These are phyloP conservation scores for Cryptococcus sp. DNA, from an alignment of 1,284 basidiomycete genomes.

Conservation along the genomic window DNA sequence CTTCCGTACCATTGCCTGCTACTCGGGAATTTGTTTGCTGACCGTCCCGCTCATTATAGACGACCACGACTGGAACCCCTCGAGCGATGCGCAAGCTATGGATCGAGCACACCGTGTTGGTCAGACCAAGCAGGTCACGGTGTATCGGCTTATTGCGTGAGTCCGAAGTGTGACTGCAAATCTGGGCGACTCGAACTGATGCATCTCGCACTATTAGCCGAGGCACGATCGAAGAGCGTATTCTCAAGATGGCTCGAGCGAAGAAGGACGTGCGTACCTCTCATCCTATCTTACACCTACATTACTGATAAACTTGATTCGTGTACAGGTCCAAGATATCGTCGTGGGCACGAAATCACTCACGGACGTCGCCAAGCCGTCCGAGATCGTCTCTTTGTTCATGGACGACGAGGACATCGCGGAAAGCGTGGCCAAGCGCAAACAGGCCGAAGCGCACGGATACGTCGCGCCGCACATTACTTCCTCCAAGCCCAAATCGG, in stretches of 20 bases:
- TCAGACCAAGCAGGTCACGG: conserved; percentile 98
- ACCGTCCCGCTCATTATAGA: conserved; percentile 55
- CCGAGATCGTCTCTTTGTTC: conserved; percentile 94
- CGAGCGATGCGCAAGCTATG: conserved; percentile 99
- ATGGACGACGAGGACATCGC: conserved; percentile 79
- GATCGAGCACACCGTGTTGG: conserved; percentile 98
- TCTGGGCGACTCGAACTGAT: too few relatives aligned
- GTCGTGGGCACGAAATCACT: conserved; percentile 97
- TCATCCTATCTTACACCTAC: conserved; percentile 40
- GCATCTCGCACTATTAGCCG: conserved; percentile 59
- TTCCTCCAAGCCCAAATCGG: conserved; percentile 14
- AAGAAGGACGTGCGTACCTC: conserved; percentile 81
- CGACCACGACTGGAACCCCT: conserved; percentile 99
- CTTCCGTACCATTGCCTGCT: too few relatives aligned
- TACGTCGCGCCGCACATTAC: conserved; percentile 32
- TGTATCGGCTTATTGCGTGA: conserved; percentile 81
- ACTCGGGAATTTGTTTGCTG: too few relatives aligned
- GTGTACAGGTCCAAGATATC: conserved; percentile 87
- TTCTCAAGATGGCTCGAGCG: conserved; percentile 88
- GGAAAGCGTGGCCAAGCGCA: conserved; percentile 52
- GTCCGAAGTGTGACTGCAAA: background rate
- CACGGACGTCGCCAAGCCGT: conserved; percentile 87
- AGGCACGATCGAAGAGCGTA: conserved; percentile 98
- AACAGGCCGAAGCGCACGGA: conserved; percentile 53
- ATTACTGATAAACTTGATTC: conserved; percentile 1